Percentiles rank a stretch among this genome's conserved stretches.
Conservation (phyloP, 75 land plant species). For the Larix kaempferi region DNA sequence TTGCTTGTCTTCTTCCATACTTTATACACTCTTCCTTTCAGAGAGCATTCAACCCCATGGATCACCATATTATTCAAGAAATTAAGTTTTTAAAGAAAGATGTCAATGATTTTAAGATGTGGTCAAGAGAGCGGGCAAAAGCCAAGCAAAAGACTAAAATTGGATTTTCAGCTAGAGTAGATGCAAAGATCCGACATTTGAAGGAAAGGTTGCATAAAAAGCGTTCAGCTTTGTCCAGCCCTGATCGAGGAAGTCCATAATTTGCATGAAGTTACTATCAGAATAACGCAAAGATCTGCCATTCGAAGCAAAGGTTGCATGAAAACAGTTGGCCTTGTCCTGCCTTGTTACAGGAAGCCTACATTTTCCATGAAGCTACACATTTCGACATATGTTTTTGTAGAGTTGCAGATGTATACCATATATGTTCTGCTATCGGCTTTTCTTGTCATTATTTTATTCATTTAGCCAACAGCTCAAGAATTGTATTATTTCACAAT, state of each 20-base stretch:
- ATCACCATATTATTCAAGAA: constrained; percentile 88
- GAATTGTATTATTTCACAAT: background rate
- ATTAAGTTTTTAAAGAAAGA: constrained; percentile 72
- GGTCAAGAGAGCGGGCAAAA: constrained; percentile 60
- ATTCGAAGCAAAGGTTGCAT: constrained; percentile 26
- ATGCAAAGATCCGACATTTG: constrained; percentile 50
- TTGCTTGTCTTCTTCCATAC: constrained; percentile 63
- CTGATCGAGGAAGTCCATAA: background rate
- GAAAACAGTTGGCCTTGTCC: constrained; percentile 9
- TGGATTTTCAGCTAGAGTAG: constrained; percentile 78
- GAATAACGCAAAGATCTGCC: constrained; percentile 61
- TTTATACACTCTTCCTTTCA: constrained; percentile 47
- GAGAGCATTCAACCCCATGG: constrained; percentile 67
- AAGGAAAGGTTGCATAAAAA: constrained; percentile 31
- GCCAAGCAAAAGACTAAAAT: constrained; percentile 58
- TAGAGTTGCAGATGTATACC: background rate
- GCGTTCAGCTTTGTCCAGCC: background rate
- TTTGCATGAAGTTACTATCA: constrained; percentile 50
- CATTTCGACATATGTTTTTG: background rate
- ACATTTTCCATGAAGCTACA: background rate
- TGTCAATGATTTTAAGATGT: constrained; percentile 57
- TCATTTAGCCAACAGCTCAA: background rate
- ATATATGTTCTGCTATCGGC: background rate
- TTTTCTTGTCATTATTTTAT: background rate
- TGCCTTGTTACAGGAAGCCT: background rate